Conservation (phyloP, 1,139 yeast species). For the Yamadazyma epiphylla region DNA sequence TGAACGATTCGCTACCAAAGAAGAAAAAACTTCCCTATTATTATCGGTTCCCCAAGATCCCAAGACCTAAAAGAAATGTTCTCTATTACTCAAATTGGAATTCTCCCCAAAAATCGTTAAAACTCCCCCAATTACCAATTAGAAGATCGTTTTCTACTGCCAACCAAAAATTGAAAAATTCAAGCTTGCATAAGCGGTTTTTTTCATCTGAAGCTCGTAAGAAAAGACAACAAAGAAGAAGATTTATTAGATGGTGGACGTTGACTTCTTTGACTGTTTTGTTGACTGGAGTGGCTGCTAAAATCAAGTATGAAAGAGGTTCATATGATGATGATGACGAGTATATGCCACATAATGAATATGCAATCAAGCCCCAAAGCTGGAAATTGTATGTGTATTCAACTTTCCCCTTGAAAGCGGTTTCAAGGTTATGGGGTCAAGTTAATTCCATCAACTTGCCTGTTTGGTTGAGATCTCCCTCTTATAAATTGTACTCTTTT, state of each 20-base stretch:
- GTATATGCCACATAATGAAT: slow-evolving; percentile 31
- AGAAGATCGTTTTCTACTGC: slow-evolving; percentile 38
- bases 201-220: slow-evolving; percentile 44
- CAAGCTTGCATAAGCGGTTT: slow-evolving; percentile 35
- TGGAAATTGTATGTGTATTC: slow-evolving; percentile 90
- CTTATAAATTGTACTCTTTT: slow-evolving; percentile 72
- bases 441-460: slow-evolving; percentile 83
- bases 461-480: slow-evolving; percentile 81
- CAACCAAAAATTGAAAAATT: slow-evolving; percentile 30
- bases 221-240: slow-evolving; percentile 42
- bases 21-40: slow-evolving; percentile 18
- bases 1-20: slow-evolving; percentile 12
- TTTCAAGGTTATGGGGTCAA: slow-evolving; percentile 92
- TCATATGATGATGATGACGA: slow-evolving; percentile 17
- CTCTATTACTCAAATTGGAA: slow-evolving; percentile 51
- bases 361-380: slow-evolving; percentile 60
- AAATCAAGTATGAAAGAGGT: slow-evolving; percentile 40
- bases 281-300: slow-evolving; percentile 62
- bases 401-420: slow-evolving; percentile 85
- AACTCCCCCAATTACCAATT: slow-evolving; percentile 23
- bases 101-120: slow-evolving; percentile 15
- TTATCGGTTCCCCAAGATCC: slow-evolving; percentile 55
- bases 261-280: slow-evolving; percentile 61
- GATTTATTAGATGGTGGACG: slow-evolving; percentile 66
- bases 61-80: slow-evolving; percentile 60